Percentiles rank a stretch among this genome's conserved stretches.
Evolutionary conservation across 768 basidiomycete genomes (phyloP).

Genomic region (Scleroderma citrinum): DNA sequence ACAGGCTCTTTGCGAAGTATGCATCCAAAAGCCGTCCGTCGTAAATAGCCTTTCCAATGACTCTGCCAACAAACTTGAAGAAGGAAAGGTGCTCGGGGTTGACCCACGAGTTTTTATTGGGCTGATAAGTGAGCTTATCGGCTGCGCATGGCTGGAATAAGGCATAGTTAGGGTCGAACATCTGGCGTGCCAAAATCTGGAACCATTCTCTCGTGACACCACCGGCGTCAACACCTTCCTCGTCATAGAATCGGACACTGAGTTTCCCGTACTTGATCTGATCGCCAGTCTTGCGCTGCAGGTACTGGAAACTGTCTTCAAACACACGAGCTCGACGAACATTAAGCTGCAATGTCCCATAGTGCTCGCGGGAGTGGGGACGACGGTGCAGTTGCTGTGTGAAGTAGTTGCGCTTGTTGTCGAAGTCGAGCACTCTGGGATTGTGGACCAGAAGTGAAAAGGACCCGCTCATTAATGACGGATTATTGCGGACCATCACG

Average conservation of each 20-base stretch:
- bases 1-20: slow-evolving; percentile 95
- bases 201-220: slow-evolving; percentile 99
- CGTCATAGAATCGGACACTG: slow-evolving; percentile 91
- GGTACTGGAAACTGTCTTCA: slow-evolving; percentile 92
- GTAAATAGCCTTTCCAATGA: slow-evolving; percentile 97
- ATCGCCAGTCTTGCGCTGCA: slow-evolving; percentile 86
- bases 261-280: slow-evolving; percentile 98
- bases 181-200: slow-evolving; percentile 94
- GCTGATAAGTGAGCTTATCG: slow-evolving; percentile 92
- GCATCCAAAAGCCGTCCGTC: slow-evolving; percentile 95
- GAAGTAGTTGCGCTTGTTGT: slow-evolving; percentile 98
- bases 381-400: slow-evolving; percentile 87
- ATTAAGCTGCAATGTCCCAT: slow-evolving; percentile 79
- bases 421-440: slow-evolving; percentile 94
- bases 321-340: slow-evolving; percentile 90
- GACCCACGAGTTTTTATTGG: slow-evolving; percentile 88
- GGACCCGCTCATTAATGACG: slow-evolving; percentile 95
- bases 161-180: slow-evolving; percentile 99
- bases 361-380: slow-evolving; percentile 72
- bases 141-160: slow-evolving; percentile 98
- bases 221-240: slow-evolving; percentile 97
- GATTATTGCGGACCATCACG: slow-evolving; percentile 97
- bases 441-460: slow-evolving; percentile 96
- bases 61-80: slow-evolving; percentile 97
- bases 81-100: slow-evolving; percentile 95